Evolutionary conservation across 2,329 filamentous ascomycete species (phyloP).

Genomic region (Aspergillus fructus): DNA sequence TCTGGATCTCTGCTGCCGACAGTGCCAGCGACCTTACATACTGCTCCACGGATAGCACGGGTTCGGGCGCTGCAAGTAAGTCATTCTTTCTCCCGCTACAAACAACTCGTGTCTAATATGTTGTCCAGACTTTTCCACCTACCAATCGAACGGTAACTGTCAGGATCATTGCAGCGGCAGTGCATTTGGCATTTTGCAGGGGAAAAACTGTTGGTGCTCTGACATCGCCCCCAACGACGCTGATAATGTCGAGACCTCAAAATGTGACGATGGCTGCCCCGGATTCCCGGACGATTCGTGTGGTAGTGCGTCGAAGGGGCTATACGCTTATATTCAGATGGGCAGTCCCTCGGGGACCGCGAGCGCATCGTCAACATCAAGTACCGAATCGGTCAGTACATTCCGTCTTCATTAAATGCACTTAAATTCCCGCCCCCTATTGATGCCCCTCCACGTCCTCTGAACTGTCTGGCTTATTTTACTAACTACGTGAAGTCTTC

Average conservation of each 20-base stretch:
- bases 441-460: neutral
- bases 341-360: slow-evolving; percentile 34
- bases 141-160: slow-evolving; percentile 49
- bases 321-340: slow-evolving; percentile 47
- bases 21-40: slow-evolving; percentile 30
- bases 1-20: neutral
- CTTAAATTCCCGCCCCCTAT: neutral
- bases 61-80: slow-evolving; percentile 39
- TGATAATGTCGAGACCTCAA: slow-evolving; percentile 25
- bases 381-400: slow-evolving; percentile 19
- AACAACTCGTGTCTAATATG: slow-evolving; percentile 5
- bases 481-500: neutral
- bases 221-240: slow-evolving; percentile 44
- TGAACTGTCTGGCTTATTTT: neutral
- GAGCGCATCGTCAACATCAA: slow-evolving; percentile 14
- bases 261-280: slow-evolving; percentile 45
- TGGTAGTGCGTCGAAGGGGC: slow-evolving; percentile 38
- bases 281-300: slow-evolving; percentile 50
- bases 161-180: slow-evolving; percentile 40
- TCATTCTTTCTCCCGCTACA: neutral
- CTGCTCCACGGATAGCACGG: slow-evolving; percentile 49
- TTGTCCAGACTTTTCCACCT: slow-evolving; percentile 32
- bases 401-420: neutral
- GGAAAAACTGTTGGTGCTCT: slow-evolving; percentile 51
- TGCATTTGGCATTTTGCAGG: slow-evolving; percentile 48